Evolutionary conservation across 495 filamentous ascomycete genomes (phyloP).

Genomic region (Lepraria neglecta): DNA sequence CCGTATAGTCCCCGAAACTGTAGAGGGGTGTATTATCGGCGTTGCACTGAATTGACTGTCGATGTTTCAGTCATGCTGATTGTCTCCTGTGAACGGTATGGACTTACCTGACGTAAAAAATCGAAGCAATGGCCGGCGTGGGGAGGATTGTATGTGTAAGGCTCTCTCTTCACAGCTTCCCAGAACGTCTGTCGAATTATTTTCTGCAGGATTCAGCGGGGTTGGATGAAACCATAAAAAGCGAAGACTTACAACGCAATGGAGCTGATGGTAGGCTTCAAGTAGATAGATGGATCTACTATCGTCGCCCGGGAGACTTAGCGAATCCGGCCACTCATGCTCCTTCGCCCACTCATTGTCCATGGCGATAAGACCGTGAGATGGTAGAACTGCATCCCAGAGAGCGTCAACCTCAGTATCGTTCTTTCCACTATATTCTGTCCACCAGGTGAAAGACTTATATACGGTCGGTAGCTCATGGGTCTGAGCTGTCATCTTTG

Average conservation of each 20-base stretch:
- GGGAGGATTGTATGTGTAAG: neutral
- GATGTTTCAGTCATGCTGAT: no score
- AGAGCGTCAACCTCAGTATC: neutral
- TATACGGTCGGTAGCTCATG: no score
- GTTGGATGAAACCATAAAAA: no score
- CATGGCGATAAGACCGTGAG: slow-evolving; percentile 9
- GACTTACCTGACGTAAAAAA: slow-evolving; percentile 15
- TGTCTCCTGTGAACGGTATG: no score
- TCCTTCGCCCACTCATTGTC: neutral
- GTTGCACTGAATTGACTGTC: slow-evolving; percentile 23
- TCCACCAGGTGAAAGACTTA: no score
- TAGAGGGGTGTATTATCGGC: slow-evolving; percentile 23
- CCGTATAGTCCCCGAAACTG: slow-evolving; percentile 22
- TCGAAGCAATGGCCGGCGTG: slow-evolving; percentile 27
- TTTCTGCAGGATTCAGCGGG: neutral
- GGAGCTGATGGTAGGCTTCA: slow-evolving; percentile 18
- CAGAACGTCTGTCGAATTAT: slow-evolving; percentile 25
- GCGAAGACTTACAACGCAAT: slow-evolving; percentile 7
- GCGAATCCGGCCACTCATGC: neutral
- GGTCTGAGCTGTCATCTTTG: no score
- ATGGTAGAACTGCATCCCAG: slow-evolving; percentile 1
- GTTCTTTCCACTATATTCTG: neutral
- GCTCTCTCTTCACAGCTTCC: slow-evolving; percentile 10
- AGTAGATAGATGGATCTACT: slow-evolving; percentile 12
- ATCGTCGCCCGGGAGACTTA: neutral